Percentiles rank a stretch among this genome's conserved stretches.
Evolutionary conservation across 192 early-diverging fungal species (phyloP).

Genomic region (Spinellus fusiger): DNA sequence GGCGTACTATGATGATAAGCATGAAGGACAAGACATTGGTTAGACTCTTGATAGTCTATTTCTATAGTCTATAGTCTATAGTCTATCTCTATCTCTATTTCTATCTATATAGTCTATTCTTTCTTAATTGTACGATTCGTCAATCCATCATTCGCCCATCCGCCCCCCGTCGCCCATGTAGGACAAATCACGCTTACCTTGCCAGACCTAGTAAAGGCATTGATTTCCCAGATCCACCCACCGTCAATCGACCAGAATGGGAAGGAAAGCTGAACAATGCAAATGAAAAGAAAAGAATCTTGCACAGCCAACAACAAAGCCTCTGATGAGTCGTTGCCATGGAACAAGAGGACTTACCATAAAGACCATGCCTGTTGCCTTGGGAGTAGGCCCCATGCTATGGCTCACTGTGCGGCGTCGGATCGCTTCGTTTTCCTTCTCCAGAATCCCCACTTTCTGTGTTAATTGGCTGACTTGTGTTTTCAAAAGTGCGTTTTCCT

Average conservation of each 20-base stretch:
- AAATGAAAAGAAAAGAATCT: conserved; percentile 83
- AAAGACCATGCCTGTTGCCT: conserved; percentile 51
- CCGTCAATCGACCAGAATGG: conserved; percentile 39
- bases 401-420: too few relatives aligned
- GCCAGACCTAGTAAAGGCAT: conserved; percentile 32
- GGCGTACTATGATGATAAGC: background rate
- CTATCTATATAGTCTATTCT: too few relatives aligned
- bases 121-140: too few relatives aligned
- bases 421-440: conserved; percentile 33
- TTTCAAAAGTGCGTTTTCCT: conserved; percentile 57
- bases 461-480: conserved; percentile 54
- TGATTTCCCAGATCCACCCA: conserved; percentile 33
- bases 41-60: background rate
- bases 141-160: too few relatives aligned
- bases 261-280: conserved; percentile 71
- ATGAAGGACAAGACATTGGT: background rate
- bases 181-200: too few relatives aligned
- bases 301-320: too few relatives aligned
- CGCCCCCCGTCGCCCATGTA: too few relatives aligned
- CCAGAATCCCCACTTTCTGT: conserved; percentile 48
- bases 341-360: conserved; percentile 41
- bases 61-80: background rate
- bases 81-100: too few relatives aligned
- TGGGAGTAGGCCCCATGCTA: too few relatives aligned
- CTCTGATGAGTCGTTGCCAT: background rate